Evolutionary conservation across 495 filamentous ascomycete species (phyloP), one percentile per base, ranked within the genome.

Genomic region (Neurospora cerealis): DNA sequence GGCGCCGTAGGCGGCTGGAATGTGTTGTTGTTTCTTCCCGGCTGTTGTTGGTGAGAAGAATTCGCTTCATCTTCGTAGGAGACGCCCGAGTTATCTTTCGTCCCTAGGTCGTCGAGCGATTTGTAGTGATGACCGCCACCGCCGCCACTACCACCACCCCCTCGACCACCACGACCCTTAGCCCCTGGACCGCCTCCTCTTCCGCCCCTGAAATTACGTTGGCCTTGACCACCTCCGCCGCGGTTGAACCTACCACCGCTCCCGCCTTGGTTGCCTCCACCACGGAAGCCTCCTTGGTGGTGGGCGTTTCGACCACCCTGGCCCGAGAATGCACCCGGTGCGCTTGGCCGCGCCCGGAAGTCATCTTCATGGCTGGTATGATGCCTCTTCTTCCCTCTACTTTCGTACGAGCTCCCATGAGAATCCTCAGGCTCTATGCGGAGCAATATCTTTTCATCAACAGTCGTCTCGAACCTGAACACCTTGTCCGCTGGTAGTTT

Each of bases 381-480:
- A 75, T 86, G 86, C 62, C 89, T 84, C 80, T 88, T 93, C 74
- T 85, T 81, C 60, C 80, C 83, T 76, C 85, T 89, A 79, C 82
- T 89, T 74, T 92, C 88, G 76, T 86, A 89, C 72, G 87, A 85
- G 66, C 86, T 86, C 75, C 90, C 89, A 40, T 82, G 78, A 0
- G 81, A 76, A 72, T 87, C 85, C 66, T 95, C 91, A 72, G 88
- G 85, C 80, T 97, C 93, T 42, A 98, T 89, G 13, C 92, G 88
- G 62, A 98, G 83, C 69, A 95, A 83, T 21, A 91, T 88, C 82
- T 96, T 97, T 83, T 98, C 94, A 11, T 92, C 93, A 3, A 99
- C 91, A 1, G 88, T 89, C 1, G 92, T 93, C 73, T 93, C 91
- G 75, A 99, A 91, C 2, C 86, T 84, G 70, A 95, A 86, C 11